These are phyloP conservation scores for Cotoneaster glaucophyllus DNA, from an alignment of 306 rosid genomes.

Conservation along the genomic window DNA sequence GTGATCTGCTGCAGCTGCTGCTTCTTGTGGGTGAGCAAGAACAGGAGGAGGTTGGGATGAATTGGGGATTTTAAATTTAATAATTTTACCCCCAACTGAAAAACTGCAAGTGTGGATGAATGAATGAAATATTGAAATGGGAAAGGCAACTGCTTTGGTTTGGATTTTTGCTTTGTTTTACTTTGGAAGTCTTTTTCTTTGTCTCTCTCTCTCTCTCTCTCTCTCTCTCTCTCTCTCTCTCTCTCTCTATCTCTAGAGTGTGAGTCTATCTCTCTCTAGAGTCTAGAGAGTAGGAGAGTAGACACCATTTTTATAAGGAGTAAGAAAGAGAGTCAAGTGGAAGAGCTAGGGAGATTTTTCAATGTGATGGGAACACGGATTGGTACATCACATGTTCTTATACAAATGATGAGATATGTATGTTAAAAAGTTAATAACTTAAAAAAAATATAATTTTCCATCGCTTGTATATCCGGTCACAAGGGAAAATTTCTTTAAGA, in stretches of 20 bases:
- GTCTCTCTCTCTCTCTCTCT: background rate
- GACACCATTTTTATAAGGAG: constrained; percentile 8
- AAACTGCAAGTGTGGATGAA: background rate
- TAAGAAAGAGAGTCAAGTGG: background rate
- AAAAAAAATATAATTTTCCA: too few relatives aligned
- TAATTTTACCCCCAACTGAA: background rate
- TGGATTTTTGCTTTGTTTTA: background rate
- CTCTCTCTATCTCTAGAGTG: constrained; percentile 6
- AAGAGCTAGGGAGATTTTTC: too few relatives aligned
- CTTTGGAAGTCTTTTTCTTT: constrained; percentile 10
- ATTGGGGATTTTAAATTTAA: background rate
- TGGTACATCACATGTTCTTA: too few relatives aligned
- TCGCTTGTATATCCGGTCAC: too few relatives aligned
- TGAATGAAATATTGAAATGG: background rate
- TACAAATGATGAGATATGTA: too few relatives aligned
- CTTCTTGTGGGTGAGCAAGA: background rate
- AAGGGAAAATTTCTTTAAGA: too few relatives aligned
- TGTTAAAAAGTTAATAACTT: too few relatives aligned
- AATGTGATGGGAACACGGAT: too few relatives aligned
- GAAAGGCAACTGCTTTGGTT: constrained; percentile 16
- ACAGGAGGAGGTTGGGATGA: background rate
- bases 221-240: background rate
- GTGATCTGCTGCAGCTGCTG: background rate
- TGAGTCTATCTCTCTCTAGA: background rate
- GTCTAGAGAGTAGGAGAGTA: background rate